Base-by-base conservation (phyloP, 1,284 basidiomycete genomes). In the Malassezia arunalokei region DNA sequence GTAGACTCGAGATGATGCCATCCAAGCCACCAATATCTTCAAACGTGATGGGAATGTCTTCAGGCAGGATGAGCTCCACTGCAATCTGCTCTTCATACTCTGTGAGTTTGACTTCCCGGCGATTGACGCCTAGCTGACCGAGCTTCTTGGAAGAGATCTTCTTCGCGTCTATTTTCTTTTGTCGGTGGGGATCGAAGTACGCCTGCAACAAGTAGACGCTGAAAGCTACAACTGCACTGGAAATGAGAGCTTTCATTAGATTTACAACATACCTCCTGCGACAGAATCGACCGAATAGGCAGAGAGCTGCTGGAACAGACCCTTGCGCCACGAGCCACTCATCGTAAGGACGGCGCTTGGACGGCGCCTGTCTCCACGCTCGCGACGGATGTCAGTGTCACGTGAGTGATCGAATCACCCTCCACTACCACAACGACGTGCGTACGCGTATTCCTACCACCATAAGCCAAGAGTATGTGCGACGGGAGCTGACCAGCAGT, bases 11-110 rank as follows among this genome's bases (percentile, higher is more conserved):
- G 58, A 98, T 85, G 66, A 96, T 95, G 33, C 83, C 78, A 47
- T 99, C 94, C 27, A 99, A 80, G 6, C 94, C 94, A n/a, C 92
- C 94, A 54, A 99, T 85, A 77, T 72, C 81, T 44, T 76, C 75
- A 48, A 78, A 78, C 30, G 76, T 76, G 28, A 77, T 76, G 31
- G 74, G 74, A 49, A 78, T 78, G 43, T 76, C 74, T n/a, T 73
- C 65, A 14, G 77, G 75, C 9, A 77, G 74, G 56, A 78, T 76
- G 48, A 78, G 76, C 60, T 78, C 77, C 39, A 75, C 74, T 8
- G 77, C 77, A 43, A 78, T 78, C 24, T 74, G 82, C 69, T 80
- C 70, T 46, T 71, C 70, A 55, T 71, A 65, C 43, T 73, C 68
- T 47, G 65, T 73, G 41, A 73, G 51, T 45, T 68, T 48, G 6